These are phyloP conservation scores for Kluyveromyces lactis DNA, from an alignment of 805 yeast species.

Conservation along the genomic window DNA sequence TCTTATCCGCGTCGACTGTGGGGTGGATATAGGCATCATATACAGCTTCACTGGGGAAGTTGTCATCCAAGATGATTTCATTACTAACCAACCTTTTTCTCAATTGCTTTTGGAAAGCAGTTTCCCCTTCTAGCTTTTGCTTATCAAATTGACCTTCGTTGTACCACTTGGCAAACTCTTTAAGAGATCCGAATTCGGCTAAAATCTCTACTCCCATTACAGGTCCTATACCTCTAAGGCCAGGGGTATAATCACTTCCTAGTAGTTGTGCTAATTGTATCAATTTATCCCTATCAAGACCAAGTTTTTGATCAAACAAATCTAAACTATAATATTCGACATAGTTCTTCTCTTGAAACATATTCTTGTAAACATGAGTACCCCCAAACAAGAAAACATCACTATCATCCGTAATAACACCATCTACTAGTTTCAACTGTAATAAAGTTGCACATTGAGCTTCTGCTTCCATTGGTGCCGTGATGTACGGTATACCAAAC, in stretches of 20 bases:
- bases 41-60: conserved; percentile 66
- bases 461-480: conserved; percentile 99
- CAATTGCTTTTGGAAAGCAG: conserved; percentile 48
- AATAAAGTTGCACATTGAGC: conserved; percentile 90
- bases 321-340: conserved; percentile 72
- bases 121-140: conserved; percentile 33
- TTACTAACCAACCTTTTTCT: conserved; percentile 45
- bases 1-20: conserved; percentile 73
- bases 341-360: conserved; percentile 88
- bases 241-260: conserved; percentile 95
- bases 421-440: conserved; percentile 73
- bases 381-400: conserved; percentile 96
- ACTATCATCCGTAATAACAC: conserved; percentile 93
- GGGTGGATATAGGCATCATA: conserved; percentile 70
- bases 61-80: conserved; percentile 48
- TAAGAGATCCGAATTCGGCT: conserved; percentile 63
- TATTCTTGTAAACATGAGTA: conserved; percentile 70
- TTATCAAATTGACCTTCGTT: conserved; percentile 34
- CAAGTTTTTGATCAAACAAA: conserved; percentile 55
- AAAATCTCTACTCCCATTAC: conserved; percentile 84
- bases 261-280: conserved; percentile 76
- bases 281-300: conserved; percentile 52
- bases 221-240: conserved; percentile 89
- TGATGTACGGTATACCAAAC: conserved; percentile 90
- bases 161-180: conserved; percentile 34